Percentiles rank a stretch among this genome's conserved stretches.
Conservation (phyloP, 768 basidiomycete genomes). For the Russula sp. region DNA sequence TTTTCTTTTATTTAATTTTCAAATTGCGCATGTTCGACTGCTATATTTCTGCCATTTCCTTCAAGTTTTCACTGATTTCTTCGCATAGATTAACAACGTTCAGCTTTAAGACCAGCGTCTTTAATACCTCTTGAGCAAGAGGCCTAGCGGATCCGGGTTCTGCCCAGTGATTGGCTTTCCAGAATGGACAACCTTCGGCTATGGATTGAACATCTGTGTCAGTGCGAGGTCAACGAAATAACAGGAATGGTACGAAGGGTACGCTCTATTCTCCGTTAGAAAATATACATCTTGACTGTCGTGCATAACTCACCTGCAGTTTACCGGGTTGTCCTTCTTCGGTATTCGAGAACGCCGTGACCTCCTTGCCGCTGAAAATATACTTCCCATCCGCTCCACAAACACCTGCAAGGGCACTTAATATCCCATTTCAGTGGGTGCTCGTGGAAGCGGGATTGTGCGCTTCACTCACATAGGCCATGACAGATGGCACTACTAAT, state of each 20-base stretch:
- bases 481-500: slow-evolving; percentile 74
- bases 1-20: background rate
- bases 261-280: slow-evolving; percentile 35
- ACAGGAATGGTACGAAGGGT: too few species aligned
- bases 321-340: slow-evolving; percentile 57
- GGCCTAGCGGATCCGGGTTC: slow-evolving; percentile 64
- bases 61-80: background rate
- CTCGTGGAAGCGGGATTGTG: background rate
- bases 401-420: slow-evolving; percentile 57
- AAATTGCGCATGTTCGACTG: background rate
- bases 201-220: background rate
- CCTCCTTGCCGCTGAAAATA: slow-evolving; percentile 56
- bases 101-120: slow-evolving; percentile 22
- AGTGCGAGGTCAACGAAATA: background rate
- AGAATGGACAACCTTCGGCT: slow-evolving; percentile 52
- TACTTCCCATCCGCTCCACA: slow-evolving; percentile 56
- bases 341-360: slow-evolving; percentile 68
- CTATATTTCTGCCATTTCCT: background rate
- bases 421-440: background rate
- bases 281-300: background rate
- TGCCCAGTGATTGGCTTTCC: slow-evolving; percentile 67
- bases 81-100: background rate
- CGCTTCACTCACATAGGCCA: slow-evolving; percentile 56
- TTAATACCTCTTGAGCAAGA: slow-evolving; percentile 53
- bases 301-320: slow-evolving; percentile 42